A percentile compares a stretch with the other conserved stretches of the same genome.
phyloP scores from a whole-genome alignment of 1,284 basidiomycete species.

The Boletus sp. region DNA sequence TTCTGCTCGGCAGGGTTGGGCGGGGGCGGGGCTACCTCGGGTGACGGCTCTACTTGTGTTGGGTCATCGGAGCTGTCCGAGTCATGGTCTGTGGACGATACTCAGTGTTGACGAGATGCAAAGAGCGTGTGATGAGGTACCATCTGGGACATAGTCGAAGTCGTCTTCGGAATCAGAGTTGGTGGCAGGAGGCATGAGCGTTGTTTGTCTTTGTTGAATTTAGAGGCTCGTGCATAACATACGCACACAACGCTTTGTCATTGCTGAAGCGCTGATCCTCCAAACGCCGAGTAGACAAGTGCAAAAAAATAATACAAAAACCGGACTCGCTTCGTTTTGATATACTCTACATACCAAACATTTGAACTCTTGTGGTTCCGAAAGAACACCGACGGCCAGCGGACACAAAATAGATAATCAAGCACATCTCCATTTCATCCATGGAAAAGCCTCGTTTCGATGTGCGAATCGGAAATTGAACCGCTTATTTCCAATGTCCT shows the following conservation, averaged over 20 bases:
- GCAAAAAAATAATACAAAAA: no score
- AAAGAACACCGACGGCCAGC: no score
- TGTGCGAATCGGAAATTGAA: constrained; percentile 38
- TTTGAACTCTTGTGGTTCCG: no score
- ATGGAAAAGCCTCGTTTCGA: constrained; percentile 19
- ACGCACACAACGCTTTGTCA: constrained; percentile 12
- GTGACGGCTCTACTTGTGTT: constrained; percentile 2
- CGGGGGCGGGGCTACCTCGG: constrained; percentile 20
- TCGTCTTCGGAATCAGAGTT: constrained; percentile 63
- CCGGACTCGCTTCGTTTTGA: no score
- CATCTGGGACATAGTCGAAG: constrained; percentile 58
- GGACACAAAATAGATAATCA: no score
- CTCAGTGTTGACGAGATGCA: background rate
- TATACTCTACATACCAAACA: no score
- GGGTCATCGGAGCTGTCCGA: constrained; percentile 36
- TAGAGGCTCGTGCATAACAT: constrained; percentile 20
- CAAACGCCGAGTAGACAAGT: no score
- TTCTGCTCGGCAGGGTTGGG: constrained; percentile 41
- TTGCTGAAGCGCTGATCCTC: no score
- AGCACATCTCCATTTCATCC: no score
- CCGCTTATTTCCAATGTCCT: no score
- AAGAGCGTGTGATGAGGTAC: constrained; percentile 15
- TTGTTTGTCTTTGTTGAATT: constrained; percentile 29
- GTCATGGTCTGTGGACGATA: constrained; percentile 33
- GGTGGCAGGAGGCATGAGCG: constrained; percentile 19